Conservation (phyloP, 2,329 filamentous ascomycete species). For the Cytospora paraplurivora region DNA sequence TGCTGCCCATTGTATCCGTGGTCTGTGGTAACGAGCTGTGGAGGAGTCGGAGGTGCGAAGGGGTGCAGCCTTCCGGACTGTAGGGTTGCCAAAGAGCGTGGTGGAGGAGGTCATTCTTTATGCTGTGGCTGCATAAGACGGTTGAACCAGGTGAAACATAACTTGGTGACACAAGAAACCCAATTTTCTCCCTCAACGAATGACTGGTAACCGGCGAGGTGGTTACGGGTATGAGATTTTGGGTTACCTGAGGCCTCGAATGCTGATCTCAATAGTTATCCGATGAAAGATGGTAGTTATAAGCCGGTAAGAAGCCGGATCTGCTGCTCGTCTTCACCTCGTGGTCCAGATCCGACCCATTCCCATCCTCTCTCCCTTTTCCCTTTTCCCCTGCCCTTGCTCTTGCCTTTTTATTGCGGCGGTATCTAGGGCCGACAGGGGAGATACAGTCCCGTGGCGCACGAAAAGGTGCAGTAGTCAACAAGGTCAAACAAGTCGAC, state of each 20-base stretch:
- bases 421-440: slow-evolving; percentile 13
- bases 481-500: slow-evolving; percentile 12
- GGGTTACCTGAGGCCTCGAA: slow-evolving; percentile 4
- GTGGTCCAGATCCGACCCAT: slow-evolving; percentile 13
- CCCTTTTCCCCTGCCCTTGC: too few relatives aligned
- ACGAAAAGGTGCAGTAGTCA: slow-evolving; percentile 9
- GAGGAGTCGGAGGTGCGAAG: not conserved
- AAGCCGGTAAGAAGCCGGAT: not conserved
- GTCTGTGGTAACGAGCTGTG: slow-evolving; percentile 25
- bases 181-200: slow-evolving; percentile 18
- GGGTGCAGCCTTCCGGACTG: slow-evolving; percentile 19
- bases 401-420: slow-evolving; percentile 9
- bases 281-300: slow-evolving; percentile 11
- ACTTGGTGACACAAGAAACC: slow-evolving; percentile 28
- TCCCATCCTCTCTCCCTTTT: not conserved
- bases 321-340: slow-evolving; percentile 12
- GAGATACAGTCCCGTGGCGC: not conserved
- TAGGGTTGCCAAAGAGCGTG: slow-evolving; percentile 16
- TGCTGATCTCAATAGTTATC: slow-evolving; percentile 10
- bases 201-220: slow-evolving; percentile 15
- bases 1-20: slow-evolving; percentile 36
- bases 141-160: slow-evolving; percentile 34
- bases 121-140: slow-evolving; percentile 33
- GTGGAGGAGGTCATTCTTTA: slow-evolving; percentile 33
- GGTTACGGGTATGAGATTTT: slow-evolving; percentile 6